A percentile compares a stretch with the other conserved stretches of the same genome.
These are phyloP conservation scores for Mrakia gelida DNA, from an alignment of 768 basidiomycete genomes.

Conservation along the genomic window DNA sequence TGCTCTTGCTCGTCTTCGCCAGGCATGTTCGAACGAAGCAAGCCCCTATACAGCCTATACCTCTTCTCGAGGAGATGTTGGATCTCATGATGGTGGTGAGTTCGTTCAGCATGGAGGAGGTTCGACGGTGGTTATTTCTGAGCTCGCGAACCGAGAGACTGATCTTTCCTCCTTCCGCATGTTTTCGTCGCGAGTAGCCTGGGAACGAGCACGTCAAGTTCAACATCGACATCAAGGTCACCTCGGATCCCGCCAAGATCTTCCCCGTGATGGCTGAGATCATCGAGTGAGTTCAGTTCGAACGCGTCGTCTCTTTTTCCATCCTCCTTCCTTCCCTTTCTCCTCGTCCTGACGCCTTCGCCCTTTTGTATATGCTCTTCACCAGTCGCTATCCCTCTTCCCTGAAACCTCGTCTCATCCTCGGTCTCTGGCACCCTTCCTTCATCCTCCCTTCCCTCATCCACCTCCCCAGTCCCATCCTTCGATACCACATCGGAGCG, in stretches of 20 bases:
- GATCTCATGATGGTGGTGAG: constrained; percentile 44
- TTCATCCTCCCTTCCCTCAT: constrained; percentile 42
- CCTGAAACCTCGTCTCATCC: constrained; percentile 42
- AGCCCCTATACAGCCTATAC: constrained; percentile 46
- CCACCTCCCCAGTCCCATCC: constrained; percentile 40
- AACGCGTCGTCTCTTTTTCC: neutral
- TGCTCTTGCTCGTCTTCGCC: neutral
- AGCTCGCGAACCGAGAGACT: neutral
- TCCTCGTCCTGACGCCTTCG: neutral
- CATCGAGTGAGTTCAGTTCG: constrained; percentile 35
- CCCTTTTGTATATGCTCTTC: too few species aligned
- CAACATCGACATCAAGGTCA: constrained; percentile 47
- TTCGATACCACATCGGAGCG: constrained; percentile 45
- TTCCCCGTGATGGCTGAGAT: constrained; percentile 42
- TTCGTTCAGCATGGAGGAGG: constrained; percentile 14
- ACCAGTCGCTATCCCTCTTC: constrained; percentile 20
- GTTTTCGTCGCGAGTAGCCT: constrained; percentile 34
- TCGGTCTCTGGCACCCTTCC: constrained; percentile 47
- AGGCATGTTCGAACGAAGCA: constrained; percentile 45
- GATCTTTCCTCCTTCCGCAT: neutral
- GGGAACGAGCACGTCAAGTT: constrained; percentile 43
- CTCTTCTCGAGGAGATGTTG: constrained; percentile 43
- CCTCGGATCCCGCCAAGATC: constrained; percentile 36
- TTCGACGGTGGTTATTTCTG: neutral
- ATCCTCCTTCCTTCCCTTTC: neutral